Conservation (phyloP, 106 monocot genomes). For the Dioscorea zingiberensis region DNA sequence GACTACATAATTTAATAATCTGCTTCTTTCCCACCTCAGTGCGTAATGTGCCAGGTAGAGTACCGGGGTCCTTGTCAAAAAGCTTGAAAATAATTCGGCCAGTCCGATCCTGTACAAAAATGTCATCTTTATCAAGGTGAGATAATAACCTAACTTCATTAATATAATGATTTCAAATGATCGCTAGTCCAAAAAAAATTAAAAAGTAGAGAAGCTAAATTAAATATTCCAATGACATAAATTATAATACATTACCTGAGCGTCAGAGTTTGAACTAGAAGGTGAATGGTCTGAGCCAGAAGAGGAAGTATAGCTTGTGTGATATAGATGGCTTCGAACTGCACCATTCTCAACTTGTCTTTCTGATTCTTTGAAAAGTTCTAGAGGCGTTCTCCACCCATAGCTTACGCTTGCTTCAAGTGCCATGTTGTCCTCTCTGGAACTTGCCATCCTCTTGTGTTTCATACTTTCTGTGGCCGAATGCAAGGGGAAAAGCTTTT, state of each 20-base stretch:
- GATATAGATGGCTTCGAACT: constrained; percentile 18
- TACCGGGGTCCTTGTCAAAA: constrained; percentile 87
- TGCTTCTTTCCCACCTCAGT: constrained; percentile 37
- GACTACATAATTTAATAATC: too few species aligned
- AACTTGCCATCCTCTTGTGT: constrained; percentile 17
- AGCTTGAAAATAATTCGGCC: constrained; percentile 86
- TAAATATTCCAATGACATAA: too few species aligned
- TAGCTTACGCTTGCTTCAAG: constrained; percentile 48
- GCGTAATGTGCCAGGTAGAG: constrained; percentile 60
- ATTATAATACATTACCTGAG: constrained; percentile 41
- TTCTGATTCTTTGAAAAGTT: constrained; percentile 41
- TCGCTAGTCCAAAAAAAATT: background rate
- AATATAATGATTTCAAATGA: background rate
- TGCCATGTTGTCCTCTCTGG: constrained; percentile 31
- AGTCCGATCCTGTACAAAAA: constrained; percentile 66
- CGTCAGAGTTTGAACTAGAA: constrained; percentile 72
- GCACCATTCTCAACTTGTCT: constrained; percentile 18
- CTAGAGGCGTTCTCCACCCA: constrained; percentile 31
- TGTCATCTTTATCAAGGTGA: too few species aligned
- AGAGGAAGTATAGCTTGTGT: constrained; percentile 39
- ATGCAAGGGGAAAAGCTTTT: constrained; percentile 68
- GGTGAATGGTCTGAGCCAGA: constrained; percentile 92
- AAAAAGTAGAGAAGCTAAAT: too few species aligned
- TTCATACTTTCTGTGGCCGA: constrained; percentile 28
- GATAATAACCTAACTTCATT: background rate